Evolutionary conservation across 352 stramenopile genomes (phyloP).

Genomic region (Globisporangium yorkense): DNA sequence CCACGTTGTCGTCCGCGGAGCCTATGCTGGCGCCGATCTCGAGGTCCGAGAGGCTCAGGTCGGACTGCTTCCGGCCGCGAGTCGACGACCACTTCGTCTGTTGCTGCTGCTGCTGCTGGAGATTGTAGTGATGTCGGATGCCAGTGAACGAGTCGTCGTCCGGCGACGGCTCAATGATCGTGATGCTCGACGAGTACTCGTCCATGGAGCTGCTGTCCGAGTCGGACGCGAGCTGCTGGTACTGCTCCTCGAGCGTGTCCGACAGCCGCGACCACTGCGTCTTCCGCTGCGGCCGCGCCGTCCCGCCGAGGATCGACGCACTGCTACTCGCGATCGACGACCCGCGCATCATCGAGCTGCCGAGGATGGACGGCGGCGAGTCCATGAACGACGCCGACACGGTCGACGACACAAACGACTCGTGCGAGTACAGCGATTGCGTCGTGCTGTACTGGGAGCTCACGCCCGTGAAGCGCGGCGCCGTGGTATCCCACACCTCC

Average conservation of each 20-base stretch:
- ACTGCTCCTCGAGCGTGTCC: constrained; percentile 39
- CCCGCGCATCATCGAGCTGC: constrained; percentile 6
- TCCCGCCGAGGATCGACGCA: constrained; percentile 13
- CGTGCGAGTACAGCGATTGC: constrained; percentile 34
- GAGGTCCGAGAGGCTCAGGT: constrained; percentile 15
- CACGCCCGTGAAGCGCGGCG: constrained; percentile 50
- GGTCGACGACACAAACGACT: constrained; percentile 32
- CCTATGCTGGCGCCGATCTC: constrained; percentile 10
- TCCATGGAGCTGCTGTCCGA: constrained; percentile 32
- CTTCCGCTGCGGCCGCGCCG: not conserved
- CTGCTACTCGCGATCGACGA: constrained; percentile 8
- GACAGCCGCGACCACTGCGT: constrained; percentile 19
- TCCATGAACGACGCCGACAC: constrained; percentile 31
- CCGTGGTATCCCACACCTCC: constrained; percentile 63
- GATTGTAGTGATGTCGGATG: not conserved
- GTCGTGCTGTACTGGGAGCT: constrained; percentile 41
- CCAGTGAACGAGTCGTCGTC: constrained; percentile 13
- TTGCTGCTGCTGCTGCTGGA: constrained; percentile 19
- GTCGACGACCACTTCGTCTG: constrained; percentile 9
- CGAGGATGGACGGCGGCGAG: constrained; percentile 26
- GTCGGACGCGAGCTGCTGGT: constrained; percentile 32
- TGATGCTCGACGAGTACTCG: constrained; percentile 41
- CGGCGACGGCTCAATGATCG: constrained; percentile 23
- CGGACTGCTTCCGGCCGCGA: not conserved
- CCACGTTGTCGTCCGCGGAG: constrained; percentile 1